Percentiles rank a stretch among this genome's conserved stretches.
Evolutionary conservation across 139 green algal species (phyloP).

Genomic region (Picochlorum sp.): DNA sequence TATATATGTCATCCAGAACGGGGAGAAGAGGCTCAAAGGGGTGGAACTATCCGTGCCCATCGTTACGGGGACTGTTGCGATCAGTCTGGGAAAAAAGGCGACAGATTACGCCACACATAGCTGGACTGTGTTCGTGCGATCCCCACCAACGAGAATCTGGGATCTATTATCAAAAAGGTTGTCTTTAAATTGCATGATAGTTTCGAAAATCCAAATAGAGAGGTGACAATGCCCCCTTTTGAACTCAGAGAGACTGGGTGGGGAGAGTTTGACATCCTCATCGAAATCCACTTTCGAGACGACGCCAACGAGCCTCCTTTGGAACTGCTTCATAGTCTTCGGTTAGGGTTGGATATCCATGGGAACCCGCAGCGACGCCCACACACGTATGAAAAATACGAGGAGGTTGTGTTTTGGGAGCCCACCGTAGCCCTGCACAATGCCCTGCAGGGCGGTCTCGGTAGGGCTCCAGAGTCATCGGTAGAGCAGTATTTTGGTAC

Average conservation of each 20-base stretch:
- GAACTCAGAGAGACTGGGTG: conserved; percentile 82
- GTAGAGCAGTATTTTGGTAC: conserved; percentile 24
- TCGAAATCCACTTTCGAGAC: conserved; percentile 58
- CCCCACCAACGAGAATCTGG: conserved; percentile 69
- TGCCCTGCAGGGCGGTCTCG: conserved; percentile 17
- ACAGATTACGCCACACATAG: conserved; percentile 61
- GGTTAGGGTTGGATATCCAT: conserved; percentile 36
- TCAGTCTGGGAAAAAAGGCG: conserved; percentile 87
- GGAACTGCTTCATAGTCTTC: conserved; percentile 69
- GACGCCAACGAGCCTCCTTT: conserved; percentile 57
- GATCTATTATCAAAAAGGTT: conserved; percentile 69
- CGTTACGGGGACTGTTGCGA: conserved; percentile 70
- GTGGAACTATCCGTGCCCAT: conserved; percentile 70
- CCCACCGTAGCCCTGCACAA: conserved; percentile 66
- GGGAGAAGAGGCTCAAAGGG: conserved; percentile 37
- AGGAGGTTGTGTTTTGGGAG: conserved; percentile 88
- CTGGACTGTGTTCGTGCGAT: conserved; percentile 90
- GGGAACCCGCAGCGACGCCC: conserved; percentile 1
- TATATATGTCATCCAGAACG: conserved; percentile 14
- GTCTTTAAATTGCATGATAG: conserved; percentile 83
- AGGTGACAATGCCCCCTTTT: conserved; percentile 29
- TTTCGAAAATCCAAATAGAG: conserved; percentile 68
- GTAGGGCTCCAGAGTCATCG: conserved; percentile 14
- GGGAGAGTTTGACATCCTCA: conserved; percentile 93
- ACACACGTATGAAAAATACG: conserved; percentile 59